Evolutionary conservation across 257 asterid genomes (phyloP).

Genomic region (Nicotiana obtusifolia): DNA sequence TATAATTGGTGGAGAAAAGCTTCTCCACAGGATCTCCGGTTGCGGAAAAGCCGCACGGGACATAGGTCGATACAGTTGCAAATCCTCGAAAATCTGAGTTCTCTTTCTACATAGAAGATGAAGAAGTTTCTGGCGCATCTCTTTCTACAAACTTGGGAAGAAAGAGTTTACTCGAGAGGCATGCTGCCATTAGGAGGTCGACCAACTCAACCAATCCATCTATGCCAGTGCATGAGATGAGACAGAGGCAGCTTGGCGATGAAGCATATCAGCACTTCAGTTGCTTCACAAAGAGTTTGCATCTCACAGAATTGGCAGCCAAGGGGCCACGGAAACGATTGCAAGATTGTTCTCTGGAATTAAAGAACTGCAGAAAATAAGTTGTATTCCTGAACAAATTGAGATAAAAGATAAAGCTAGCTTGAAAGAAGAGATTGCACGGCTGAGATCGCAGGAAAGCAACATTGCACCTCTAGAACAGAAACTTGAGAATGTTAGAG

Average conservation of each 20-base stretch:
- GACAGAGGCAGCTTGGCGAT: slow-evolving; percentile 88
- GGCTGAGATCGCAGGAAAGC: slow-evolving; percentile 66
- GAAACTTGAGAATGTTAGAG: slow-evolving; percentile 84
- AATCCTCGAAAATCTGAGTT: too few relatives aligned
- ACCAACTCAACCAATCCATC: slow-evolving; percentile 45
- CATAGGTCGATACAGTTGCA: too few relatives aligned
- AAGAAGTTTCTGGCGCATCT: slow-evolving; percentile 25
- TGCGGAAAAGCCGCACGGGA: too few relatives aligned
- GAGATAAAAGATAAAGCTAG: slow-evolving; percentile 54
- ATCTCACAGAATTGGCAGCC: slow-evolving; percentile 66
- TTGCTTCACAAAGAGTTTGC: slow-evolving; percentile 89
- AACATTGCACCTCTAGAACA: slow-evolving; percentile 59
- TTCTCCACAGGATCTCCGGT: too few relatives aligned
- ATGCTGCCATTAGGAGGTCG: slow-evolving; percentile 32
- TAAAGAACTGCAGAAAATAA: slow-evolving; percentile 54
- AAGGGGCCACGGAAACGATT: slow-evolving; percentile 58
- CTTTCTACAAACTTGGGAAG: slow-evolving; percentile 31
- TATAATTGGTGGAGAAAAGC: too few relatives aligned
- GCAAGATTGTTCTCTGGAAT: slow-evolving; percentile 81
- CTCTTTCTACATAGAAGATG: too few relatives aligned
- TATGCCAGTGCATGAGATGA: slow-evolving; percentile 63
- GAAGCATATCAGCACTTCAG: slow-evolving; percentile 93
- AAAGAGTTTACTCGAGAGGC: slow-evolving; percentile 31
- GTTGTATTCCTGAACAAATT: slow-evolving; percentile 39
- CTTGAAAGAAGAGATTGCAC: slow-evolving; percentile 83